phyloP scores from a whole-genome alignment of 768 basidiomycete genomes.

The Mycena galericulata region DNA sequence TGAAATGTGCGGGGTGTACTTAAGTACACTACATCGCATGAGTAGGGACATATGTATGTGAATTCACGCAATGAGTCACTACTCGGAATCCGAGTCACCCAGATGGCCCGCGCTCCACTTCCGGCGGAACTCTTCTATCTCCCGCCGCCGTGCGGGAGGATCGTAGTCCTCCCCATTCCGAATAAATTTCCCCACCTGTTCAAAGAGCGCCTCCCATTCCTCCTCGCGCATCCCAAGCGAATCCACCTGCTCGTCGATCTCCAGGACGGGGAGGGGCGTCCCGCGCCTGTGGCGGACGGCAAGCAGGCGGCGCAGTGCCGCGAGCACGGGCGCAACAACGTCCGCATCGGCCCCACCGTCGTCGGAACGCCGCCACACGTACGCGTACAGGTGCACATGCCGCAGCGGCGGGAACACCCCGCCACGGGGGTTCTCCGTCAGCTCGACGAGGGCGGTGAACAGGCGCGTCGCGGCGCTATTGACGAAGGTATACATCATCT shows the following conservation, averaged over 20 bases:
- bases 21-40: too few relatives aligned
- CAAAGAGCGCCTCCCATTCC: slow-evolving; percentile 2
- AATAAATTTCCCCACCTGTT: not conserved
- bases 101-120: too few relatives aligned
- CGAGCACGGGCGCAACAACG: not conserved
- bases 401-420: not conserved
- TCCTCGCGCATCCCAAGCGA: not conserved
- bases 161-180: not conserved
- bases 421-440: not conserved
- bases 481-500: not conserved
- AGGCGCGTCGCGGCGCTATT: not conserved
- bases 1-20: too few relatives aligned
- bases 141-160: not conserved
- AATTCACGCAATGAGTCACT: too few relatives aligned
- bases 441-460: not conserved
- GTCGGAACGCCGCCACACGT: not conserved
- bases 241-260: not conserved
- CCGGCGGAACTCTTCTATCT: not conserved
- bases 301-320: not conserved
- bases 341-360: not conserved
- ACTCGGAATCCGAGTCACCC: too few relatives aligned
- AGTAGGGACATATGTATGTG: too few relatives aligned
- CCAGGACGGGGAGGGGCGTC: not conserved
- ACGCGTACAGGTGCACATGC: not conserved
- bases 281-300: not conserved